Base-by-base conservation (phyloP, 352 stramenopile genomes). In the Saprolegnia diclina region DNA sequence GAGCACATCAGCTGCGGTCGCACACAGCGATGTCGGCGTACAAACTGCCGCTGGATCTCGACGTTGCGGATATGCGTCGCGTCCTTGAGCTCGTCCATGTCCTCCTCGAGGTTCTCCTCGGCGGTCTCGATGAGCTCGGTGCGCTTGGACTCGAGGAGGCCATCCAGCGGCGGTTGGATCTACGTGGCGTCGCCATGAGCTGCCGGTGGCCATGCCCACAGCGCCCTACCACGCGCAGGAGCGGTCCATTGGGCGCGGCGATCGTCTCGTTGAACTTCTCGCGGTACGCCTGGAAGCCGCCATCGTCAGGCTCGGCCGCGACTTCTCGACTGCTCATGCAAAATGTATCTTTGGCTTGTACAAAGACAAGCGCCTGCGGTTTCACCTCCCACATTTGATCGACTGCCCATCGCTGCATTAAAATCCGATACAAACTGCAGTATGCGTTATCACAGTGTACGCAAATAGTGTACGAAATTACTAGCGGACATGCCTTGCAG, bases 41-140 rank as follows among this genome's bases (percentile, higher is more conserved):
- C 82, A 35, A 96, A 83, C 13, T 88, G 85, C 14, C 75, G 74
- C 59, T 95, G 80, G 59, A 96, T 90, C 62, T 94, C 84, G 35
- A 91, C 70, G 65, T 96, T 96, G 74, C 91, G 89, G 21, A 80
- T 77, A 69, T 90, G 81, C 37, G 91, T 88, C 0, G 82, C 81
- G 5, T 74, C 73, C 75, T 96, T 80, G 57, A 96, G 77, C 71
- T 90, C 83, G 45, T 89, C 76, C 81, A 96, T 92, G 68, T 94
- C 83, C 16, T 85, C 64, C 46, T 89, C 83, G 9, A 95, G 73
- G 18, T 91, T 77, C 50, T 82, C 76, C 56, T 96, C 86, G 0
- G 78, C 85, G 66, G 83, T 74, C 52, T 90, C 85, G 37, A 92
- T 91, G 18, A 84, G 65, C 59, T 87, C 77, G 5, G 82, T 82